phyloP scores from a whole-genome alignment of 2,329 filamentous ascomycete genomes.

The Diaporthe batatas region DNA sequence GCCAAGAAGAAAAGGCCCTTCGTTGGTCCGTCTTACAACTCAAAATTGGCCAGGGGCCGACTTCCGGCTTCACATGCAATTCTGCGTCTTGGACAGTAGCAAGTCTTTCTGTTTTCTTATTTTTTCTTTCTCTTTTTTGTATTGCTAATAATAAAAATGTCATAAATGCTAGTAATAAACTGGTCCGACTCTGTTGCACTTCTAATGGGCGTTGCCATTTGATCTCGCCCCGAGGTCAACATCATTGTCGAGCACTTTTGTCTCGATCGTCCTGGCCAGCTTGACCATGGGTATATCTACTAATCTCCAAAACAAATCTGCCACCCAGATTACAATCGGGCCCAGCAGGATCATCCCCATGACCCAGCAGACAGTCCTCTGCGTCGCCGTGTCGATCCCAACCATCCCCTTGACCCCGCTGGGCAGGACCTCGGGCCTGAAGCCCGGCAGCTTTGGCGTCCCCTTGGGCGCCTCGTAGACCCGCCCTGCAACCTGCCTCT shows the following conservation, averaged over 20 bases:
- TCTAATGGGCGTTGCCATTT: conserved; percentile 32
- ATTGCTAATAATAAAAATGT: not conserved
- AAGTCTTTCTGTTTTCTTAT: not conserved
- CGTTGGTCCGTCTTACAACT: conserved; percentile 36
- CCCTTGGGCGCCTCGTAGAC: conserved; percentile 45
- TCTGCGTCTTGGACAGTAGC: not conserved
- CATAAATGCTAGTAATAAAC: conserved; percentile 2
- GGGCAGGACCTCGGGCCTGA: conserved; percentile 45
- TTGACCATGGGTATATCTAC: conserved; percentile 62
- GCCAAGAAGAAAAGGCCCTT: too few species aligned
- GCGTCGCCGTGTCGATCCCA: conserved; percentile 48
- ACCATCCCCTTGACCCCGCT: conserved; percentile 51
- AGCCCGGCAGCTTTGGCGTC: conserved; percentile 44
- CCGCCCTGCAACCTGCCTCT: conserved; percentile 49
- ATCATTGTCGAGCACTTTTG: conserved; percentile 36
- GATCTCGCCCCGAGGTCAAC: conserved; percentile 39
- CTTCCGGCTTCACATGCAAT: conserved; percentile 24
- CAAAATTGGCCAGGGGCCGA: conserved; percentile 3
- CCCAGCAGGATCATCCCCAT: conserved; percentile 54
- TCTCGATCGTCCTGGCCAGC: conserved; percentile 49
- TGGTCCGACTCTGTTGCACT: not conserved
- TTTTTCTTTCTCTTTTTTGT: not conserved
- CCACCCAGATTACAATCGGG: conserved; percentile 63
- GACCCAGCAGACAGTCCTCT: conserved; percentile 53
- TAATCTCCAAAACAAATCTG: conserved; percentile 70